Evolutionary conservation across 202 grass and related monocot species (phyloP), one percentile per base, ranked within the genome.

Genomic region (Elaeis oleifera): DNA sequence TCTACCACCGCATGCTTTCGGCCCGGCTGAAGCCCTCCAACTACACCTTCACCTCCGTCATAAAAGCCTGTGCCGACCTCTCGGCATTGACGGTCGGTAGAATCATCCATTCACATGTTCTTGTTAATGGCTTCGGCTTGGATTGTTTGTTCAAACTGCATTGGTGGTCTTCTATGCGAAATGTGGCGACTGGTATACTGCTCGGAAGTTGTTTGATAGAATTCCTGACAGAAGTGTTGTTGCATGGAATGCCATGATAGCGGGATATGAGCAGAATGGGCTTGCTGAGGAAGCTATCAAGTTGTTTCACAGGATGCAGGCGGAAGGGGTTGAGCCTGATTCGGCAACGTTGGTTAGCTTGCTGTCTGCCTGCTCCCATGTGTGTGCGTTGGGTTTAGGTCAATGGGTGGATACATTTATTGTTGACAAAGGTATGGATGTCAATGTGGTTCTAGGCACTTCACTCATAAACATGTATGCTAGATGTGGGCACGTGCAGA

Each of bases 181-280:
- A 59, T 82, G 78, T 19, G 71, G 75, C 5, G 28, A 67, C 9
- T 68, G 85, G 27, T 5, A 3, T 3, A 56, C 59, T 23, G 81
- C 86, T 18, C 61, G 78, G 58, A 82, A 73, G 56, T 44, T 85
- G 68, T 90, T 90, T 58, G 81, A 85, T 8, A 70, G 44, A 73
- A 90, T 90, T 71, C 68, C 44, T 64, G 57, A 76, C 15, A 59
- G 60, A 54, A 79, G 54, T 4, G 71, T 79, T 8, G 78, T 90
- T 25, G 75, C 86, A 65, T 90, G 81, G 86, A 90, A 90, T 28
- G 81, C 75, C 0, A 90, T 90, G 81, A 82, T 90, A 54, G 75
- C 86, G 53, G 86, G 81, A 63, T 90, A 82, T 3, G 81, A 90
- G 52, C 71, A 82, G 68, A 90, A 90, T 17, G 86, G 86, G 2